Evolutionary conservation across 768 basidiomycete genomes (phyloP).

Genomic region (Leccinum truebloodii): DNA sequence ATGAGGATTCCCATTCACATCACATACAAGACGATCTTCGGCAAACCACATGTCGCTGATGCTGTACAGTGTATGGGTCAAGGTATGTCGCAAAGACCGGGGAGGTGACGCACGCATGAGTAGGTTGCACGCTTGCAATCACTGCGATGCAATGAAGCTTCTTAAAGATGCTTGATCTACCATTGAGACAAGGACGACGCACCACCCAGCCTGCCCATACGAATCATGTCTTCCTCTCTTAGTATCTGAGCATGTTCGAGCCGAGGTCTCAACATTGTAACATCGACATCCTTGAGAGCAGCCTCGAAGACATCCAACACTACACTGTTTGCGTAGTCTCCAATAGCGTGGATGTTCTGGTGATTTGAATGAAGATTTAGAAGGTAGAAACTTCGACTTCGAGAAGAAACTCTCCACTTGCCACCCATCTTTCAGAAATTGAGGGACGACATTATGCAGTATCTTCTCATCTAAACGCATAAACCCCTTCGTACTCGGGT

Average conservation of each 20-base stretch:
- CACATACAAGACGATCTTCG: conserved; percentile 70
- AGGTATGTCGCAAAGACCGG: neutral
- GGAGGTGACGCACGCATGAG: conserved; percentile 63
- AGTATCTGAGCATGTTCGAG: conserved; percentile 93
- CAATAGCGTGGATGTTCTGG: conserved; percentile 86
- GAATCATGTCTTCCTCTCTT: conserved; percentile 68
- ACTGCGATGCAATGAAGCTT: conserved; percentile 43
- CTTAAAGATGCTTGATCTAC: neutral
- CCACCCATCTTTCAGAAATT: conserved; percentile 81
- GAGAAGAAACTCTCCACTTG: conserved; percentile 67
- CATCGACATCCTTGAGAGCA: conserved; percentile 58
- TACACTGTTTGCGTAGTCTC: conserved; percentile 84
- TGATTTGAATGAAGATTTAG: conserved; percentile 1
- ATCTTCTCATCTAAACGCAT: conserved; percentile 69
- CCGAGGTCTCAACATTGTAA: conserved; percentile 69
- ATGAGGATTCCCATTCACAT: neutral
- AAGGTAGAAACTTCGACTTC: neutral
- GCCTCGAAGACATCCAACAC: conserved; percentile 83
- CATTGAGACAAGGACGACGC: conserved; percentile 5
- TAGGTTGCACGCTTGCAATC: conserved; percentile 89
- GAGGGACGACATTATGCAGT: conserved; percentile 62
- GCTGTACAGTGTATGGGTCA: conserved; percentile 33
- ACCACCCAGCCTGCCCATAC: conserved; percentile 82
- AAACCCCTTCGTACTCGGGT: conserved; percentile 72
- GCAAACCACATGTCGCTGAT: conserved; percentile 92